Evolutionary conservation across 805 yeast genomes (phyloP).

Genomic region (Cephaloascus fragrans): DNA sequence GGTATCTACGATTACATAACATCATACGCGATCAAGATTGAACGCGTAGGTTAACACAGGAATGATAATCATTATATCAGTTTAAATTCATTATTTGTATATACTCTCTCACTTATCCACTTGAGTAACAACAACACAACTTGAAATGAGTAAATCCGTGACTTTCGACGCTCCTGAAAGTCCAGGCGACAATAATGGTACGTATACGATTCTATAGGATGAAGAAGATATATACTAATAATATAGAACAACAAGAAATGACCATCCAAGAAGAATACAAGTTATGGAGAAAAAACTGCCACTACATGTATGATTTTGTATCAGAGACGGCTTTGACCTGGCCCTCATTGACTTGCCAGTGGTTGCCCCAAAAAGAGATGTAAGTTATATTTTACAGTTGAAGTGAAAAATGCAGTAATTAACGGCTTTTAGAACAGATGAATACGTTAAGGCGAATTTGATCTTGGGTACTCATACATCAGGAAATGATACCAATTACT

Average conservation of each 20-base stretch:
- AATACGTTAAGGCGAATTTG: constrained; percentile 36
- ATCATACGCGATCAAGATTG: no score
- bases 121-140: not conserved
- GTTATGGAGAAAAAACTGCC: constrained; percentile 73
- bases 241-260: constrained; percentile 21
- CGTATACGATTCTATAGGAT: no score
- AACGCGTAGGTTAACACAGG: no score
- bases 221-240: no score
- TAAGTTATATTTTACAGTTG: not conserved
- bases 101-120: not conserved
- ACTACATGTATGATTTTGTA: constrained; percentile 75
- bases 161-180: not conserved
- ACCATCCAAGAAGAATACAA: constrained; percentile 60
- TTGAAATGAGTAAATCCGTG: not conserved
- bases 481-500: constrained; percentile 54
- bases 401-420: constrained; percentile 10
- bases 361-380: constrained; percentile 44
- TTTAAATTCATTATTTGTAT: no score
- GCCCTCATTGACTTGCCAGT: constrained; percentile 76
- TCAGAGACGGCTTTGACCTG: constrained; percentile 72
- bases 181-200: not conserved
- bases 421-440: constrained; percentile 9
- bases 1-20: no score
- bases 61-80: no score
- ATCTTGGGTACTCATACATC: constrained; percentile 69